phyloP scores from a whole-genome alignment of 805 yeast species.

The Candida suzukii region DNA sequence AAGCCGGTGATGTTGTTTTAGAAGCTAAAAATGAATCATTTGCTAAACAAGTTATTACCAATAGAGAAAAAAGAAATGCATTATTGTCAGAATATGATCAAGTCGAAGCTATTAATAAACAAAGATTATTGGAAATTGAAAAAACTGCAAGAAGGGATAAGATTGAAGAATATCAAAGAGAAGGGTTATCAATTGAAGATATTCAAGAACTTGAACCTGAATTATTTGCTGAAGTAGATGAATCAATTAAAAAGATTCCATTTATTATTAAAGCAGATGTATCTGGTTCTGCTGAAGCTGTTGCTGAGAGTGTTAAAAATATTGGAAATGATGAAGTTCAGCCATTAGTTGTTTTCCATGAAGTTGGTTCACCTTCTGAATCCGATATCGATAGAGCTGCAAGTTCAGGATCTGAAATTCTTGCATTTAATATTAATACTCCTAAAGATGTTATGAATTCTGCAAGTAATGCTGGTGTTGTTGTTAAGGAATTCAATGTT shows the following conservation, averaged over 20 bases:
- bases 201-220: conserved; percentile 28
- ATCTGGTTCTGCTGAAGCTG: conserved; percentile 92
- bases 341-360: conserved; percentile 60
- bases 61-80: conserved; percentile 49
- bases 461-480: conserved; percentile 53
- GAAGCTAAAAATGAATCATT: conserved; percentile 67
- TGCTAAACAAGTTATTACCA: conserved; percentile 69
- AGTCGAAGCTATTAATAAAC: conserved; percentile 64
- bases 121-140: conserved; percentile 47
- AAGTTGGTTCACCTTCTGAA: conserved; percentile 73
- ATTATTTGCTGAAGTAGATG: conserved; percentile 23
- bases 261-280: conserved; percentile 88
- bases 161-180: conserved; percentile 48
- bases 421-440: conserved; percentile 70
- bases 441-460: conserved; percentile 55
- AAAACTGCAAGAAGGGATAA: conserved; percentile 46
- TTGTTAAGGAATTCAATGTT: conserved; percentile 60
- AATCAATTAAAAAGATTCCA: conserved; percentile 31
- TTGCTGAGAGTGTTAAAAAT: conserved; percentile 68
- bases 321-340: conserved; percentile 85
- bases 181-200: conserved; percentile 52
- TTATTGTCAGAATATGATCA: conserved; percentile 52
- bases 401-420: conserved; percentile 61
- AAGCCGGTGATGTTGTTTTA: conserved; percentile 79
- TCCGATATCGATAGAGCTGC: conserved; percentile 62